Percentiles rank a stretch among this genome's conserved stretches.
These are phyloP conservation scores for Malassezia dermatis DNA, from an alignment of 1,284 basidiomycete species.

Conservation along the genomic window DNA sequence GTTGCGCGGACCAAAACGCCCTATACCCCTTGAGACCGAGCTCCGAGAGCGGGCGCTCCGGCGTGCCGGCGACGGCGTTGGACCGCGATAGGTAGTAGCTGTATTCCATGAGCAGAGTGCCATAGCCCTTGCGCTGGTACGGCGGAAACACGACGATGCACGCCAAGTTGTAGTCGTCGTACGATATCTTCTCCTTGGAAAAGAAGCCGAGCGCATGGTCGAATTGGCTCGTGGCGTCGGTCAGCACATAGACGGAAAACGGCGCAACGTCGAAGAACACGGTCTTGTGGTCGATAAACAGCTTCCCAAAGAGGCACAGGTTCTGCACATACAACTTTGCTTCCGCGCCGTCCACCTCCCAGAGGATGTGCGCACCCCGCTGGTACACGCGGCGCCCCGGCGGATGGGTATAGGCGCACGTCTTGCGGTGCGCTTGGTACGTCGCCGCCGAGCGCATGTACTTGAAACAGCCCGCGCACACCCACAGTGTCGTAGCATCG, in stretches of 20 bases:
- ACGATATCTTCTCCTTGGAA: conserved; percentile 91
- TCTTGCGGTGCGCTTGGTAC: conserved; percentile 51
- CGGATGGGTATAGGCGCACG: conserved; percentile 64
- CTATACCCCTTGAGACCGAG: conserved; percentile 83
- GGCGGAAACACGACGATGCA: conserved; percentile 93
- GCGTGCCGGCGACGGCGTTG: conserved; percentile 71
- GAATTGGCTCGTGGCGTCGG: conserved; percentile 62
- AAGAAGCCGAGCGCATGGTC: conserved; percentile 88
- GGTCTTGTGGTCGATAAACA: conserved; percentile 98
- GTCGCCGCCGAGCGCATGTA: conserved; percentile 58
- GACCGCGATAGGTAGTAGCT: conserved; percentile 83
- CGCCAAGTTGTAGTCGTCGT: conserved; percentile 92
- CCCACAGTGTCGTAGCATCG: conserved; percentile 49
- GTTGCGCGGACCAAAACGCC: conserved; percentile 76
- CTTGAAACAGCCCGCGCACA: conserved; percentile 91
- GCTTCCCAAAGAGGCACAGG: conserved; percentile 84
- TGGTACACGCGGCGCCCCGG: conserved; percentile 86
- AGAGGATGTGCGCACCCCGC: conserved; percentile 76
- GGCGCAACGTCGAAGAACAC: conserved; percentile 71
- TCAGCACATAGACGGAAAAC: conserved; percentile 81
- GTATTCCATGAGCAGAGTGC: conserved; percentile 94
- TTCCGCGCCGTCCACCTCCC: conserved; percentile 83
- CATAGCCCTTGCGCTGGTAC: conserved; percentile 78
- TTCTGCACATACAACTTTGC: conserved; percentile 87
- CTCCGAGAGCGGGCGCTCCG: conserved; percentile 86